Conservation (phyloP, 306 rosid genomes). For the Vigna reflexopilosa region DNA sequence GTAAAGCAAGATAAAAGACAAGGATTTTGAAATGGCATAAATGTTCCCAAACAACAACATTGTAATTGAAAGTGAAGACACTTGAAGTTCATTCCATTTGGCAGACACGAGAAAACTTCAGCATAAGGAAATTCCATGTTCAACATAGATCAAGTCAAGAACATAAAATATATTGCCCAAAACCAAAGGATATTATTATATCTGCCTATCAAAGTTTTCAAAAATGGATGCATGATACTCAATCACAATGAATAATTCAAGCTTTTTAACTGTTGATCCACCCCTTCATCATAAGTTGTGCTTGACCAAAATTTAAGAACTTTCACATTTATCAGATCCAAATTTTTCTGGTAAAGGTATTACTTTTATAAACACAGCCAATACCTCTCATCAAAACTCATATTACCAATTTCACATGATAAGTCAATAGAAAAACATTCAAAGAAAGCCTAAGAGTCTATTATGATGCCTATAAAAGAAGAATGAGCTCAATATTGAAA, state of each 20-base stretch:
- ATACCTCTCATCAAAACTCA: too few relatives aligned
- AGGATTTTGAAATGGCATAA: not conserved
- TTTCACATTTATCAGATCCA: too few relatives aligned
- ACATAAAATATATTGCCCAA: not conserved
- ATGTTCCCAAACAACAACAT: not conserved
- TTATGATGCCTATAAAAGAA: not conserved
- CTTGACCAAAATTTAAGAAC: too few relatives aligned
- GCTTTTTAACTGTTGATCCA: too few relatives aligned
- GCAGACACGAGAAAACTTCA: not conserved
- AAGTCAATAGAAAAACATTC: too few relatives aligned
- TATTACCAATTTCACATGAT: too few relatives aligned
- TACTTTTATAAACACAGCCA: too few relatives aligned
- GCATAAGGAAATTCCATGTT: not conserved
- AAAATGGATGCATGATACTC: not conserved
- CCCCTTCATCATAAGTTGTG: too few relatives aligned
- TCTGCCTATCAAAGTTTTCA: not conserved
- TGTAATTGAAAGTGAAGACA: not conserved
- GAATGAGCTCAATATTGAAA: not conserved
- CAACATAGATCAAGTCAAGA: not conserved
- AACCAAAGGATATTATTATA: not conserved
- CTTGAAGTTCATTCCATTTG: slow-evolving; percentile 16
- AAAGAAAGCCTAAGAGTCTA: too few relatives aligned
- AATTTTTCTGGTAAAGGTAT: too few relatives aligned
- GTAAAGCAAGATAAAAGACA: not conserved
- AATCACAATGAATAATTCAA: not conserved